These are phyloP conservation scores for Nepenthes gracilis DNA, from an alignment of 148 eudicot species.

Conservation along the genomic window DNA sequence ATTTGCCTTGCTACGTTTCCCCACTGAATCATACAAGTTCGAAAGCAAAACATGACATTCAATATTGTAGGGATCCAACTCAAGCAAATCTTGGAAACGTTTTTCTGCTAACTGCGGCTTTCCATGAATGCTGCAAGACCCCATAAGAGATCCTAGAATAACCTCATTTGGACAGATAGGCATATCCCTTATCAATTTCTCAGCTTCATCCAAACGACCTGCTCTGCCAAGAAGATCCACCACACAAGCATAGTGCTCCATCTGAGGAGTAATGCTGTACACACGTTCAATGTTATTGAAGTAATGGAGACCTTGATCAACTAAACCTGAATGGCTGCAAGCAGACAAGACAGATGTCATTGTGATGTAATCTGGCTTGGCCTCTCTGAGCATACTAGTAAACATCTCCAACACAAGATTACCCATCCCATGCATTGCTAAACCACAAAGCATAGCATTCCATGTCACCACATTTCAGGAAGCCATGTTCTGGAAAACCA, in stretches of 20 bases:
- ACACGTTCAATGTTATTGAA: constrained; percentile 13
- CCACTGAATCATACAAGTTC: constrained; percentile 17
- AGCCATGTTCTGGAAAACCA: constrained; percentile 14
- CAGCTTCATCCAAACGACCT: constrained; percentile 26
- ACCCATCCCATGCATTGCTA: constrained; percentile 32
- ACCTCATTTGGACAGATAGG: constrained; percentile 24
- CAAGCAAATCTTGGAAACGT: constrained; percentile 13
- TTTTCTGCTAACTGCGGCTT: constrained; percentile 17
- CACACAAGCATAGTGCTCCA: constrained; percentile 32
- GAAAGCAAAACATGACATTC: constrained; percentile 23
- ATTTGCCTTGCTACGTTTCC: constrained; percentile 16
- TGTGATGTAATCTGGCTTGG: constrained; percentile 24
- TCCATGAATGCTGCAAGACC: constrained; percentile 22
- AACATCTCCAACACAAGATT: constrained; percentile 12
- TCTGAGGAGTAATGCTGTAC: constrained; percentile 19
- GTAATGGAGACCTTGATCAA: constrained; percentile 17
- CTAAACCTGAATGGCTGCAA: constrained; percentile 34
- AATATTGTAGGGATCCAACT: constrained; percentile 16
- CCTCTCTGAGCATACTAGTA: constrained; percentile 22
- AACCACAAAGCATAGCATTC: constrained; percentile 33
- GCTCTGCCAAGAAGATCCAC: constrained; percentile 33
- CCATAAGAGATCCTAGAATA: constrained; percentile 25
- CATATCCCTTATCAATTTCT: constrained; percentile 19
- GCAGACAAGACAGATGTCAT: constrained; percentile 25
- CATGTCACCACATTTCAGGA: constrained; percentile 26